phyloP scores from a whole-genome alignment of 345 rosid genomes.

The Brassica carinata region DNA sequence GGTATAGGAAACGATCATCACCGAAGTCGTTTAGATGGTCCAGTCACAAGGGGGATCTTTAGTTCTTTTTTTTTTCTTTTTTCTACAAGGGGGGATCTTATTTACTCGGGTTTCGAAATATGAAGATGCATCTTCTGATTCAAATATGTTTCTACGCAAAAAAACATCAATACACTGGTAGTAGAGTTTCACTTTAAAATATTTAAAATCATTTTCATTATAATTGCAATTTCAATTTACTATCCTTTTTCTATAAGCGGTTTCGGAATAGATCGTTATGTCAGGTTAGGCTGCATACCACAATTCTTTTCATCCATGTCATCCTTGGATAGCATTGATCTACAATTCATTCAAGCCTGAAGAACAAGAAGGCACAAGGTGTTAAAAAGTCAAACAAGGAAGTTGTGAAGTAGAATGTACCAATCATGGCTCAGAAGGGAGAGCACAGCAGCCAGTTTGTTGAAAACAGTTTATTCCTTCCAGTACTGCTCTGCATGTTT shows the following conservation, averaged over 20 bases:
- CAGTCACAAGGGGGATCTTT: no score
- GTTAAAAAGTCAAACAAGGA: not conserved
- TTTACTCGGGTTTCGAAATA: no score
- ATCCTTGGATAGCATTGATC: not conserved
- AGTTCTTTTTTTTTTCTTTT: no score
- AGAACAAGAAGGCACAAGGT: not conserved
- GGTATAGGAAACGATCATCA: no score
- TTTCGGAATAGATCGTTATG: no score
- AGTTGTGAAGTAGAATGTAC: not conserved
- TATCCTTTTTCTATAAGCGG: not conserved
- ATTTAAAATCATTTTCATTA: no score
- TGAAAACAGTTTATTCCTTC: not conserved
- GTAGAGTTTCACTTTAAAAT: not conserved
- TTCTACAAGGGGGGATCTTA: no score
- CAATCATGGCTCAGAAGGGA: not conserved
- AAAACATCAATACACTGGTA: not conserved
- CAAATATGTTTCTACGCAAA: no score
- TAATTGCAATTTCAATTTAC: no score
- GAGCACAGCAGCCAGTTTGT: not conserved
- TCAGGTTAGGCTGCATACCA: not conserved
- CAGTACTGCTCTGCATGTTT: not conserved
- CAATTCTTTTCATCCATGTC: not conserved
- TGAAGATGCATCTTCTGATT: no score
- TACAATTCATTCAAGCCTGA: not conserved
- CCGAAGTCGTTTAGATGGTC: no score